These are phyloP conservation scores for Euphrasia confusa DNA, from an alignment of 257 asterid genomes.

Conservation along the genomic window DNA sequence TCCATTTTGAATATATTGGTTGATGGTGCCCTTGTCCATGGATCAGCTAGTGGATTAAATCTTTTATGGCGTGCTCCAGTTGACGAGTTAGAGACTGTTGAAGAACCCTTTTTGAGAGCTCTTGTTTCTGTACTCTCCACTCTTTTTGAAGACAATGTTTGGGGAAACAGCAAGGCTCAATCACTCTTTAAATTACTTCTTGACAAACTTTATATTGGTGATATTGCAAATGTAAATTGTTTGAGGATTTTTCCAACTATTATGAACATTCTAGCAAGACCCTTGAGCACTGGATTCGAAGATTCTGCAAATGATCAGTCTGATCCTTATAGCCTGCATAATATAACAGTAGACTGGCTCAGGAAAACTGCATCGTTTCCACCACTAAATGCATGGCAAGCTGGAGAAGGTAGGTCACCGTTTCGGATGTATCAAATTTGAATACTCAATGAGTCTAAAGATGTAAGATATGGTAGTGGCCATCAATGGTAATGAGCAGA, in stretches of 20 bases:
- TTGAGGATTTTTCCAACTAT: slow-evolving; percentile 74
- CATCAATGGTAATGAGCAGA: slow-evolving; percentile 13
- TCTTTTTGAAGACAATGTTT: slow-evolving; percentile 49
- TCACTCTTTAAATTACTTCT: slow-evolving; percentile 49
- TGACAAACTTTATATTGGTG: slow-evolving; percentile 69
- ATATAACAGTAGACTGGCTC: slow-evolving; percentile 64
- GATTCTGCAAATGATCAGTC: slow-evolving; percentile 32
- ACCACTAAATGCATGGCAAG: slow-evolving; percentile 68
- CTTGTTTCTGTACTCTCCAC: slow-evolving; percentile 46
- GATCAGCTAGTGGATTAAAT: slow-evolving; percentile 47
- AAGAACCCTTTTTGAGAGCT: slow-evolving; percentile 86
- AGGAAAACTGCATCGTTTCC: slow-evolving; percentile 59
- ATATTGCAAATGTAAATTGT: slow-evolving; percentile 54
- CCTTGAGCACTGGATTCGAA: slow-evolving; percentile 44
- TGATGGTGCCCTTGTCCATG: slow-evolving; percentile 85
- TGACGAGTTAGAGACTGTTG: slow-evolving; percentile 53
- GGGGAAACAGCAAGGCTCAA: slow-evolving; percentile 68
- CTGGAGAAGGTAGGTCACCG: slow-evolving; percentile 65
- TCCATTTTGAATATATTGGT: slow-evolving; percentile 63
- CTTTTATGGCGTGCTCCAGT: slow-evolving; percentile 55
- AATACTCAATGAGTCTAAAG: slow-evolving; percentile 3
- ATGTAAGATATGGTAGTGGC: not conserved
- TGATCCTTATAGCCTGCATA: slow-evolving; percentile 40
- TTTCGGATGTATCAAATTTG: slow-evolving; percentile 12
- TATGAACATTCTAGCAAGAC: slow-evolving; percentile 58